phyloP scores from a whole-genome alignment of 2,329 filamentous ascomycete species.

The Ophiocordyceps camponoti-saundersi region DNA sequence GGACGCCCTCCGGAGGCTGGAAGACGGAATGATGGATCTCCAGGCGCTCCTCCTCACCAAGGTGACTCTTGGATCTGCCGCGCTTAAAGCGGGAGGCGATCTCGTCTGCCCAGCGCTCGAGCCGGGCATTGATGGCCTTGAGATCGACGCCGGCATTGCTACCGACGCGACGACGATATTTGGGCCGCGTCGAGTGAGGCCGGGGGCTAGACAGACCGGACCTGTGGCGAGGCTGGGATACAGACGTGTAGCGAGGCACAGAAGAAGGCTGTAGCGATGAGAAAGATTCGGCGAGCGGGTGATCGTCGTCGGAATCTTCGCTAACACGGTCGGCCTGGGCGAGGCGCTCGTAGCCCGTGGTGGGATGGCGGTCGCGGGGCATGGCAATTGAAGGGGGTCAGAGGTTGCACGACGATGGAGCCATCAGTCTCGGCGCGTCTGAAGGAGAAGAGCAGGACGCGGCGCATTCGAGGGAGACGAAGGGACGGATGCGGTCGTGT shows the following conservation, averaged over 20 bases:
- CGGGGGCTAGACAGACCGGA: conserved; percentile 43
- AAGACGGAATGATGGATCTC: conserved; percentile 98
- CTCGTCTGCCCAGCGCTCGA: conserved; percentile 95
- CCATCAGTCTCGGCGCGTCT: conserved; percentile 1
- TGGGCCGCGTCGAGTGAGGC: conserved; percentile 16
- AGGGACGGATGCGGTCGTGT: not conserved
- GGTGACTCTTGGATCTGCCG: conserved; percentile 52
- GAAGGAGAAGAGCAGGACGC: not conserved
- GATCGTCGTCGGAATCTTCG: conserved; percentile 52
- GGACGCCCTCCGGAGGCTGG: conserved; percentile 74
- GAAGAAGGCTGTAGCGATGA: conserved; percentile 38
- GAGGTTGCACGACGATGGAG: not conserved
- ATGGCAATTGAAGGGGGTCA: conserved; percentile 23
- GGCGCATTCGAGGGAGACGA: not conserved
- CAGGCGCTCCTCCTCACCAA: conserved; percentile 63
- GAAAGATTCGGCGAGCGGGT: conserved; percentile 30
- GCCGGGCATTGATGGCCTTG: conserved; percentile 89
- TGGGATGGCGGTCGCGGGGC: conserved; percentile 51
- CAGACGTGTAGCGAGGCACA: conserved; percentile 47
- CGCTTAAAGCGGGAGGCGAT: conserved; percentile 96
- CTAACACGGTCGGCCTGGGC: conserved; percentile 65
- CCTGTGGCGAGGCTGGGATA: conserved; percentile 41
- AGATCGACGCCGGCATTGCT: conserved; percentile 89
- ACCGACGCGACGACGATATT: conserved; percentile 28
- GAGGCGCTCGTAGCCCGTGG: conserved; percentile 72